phyloP scores from a whole-genome alignment of 1,284 basidiomycete species.

The Lignosus rhinocerotis region DNA sequence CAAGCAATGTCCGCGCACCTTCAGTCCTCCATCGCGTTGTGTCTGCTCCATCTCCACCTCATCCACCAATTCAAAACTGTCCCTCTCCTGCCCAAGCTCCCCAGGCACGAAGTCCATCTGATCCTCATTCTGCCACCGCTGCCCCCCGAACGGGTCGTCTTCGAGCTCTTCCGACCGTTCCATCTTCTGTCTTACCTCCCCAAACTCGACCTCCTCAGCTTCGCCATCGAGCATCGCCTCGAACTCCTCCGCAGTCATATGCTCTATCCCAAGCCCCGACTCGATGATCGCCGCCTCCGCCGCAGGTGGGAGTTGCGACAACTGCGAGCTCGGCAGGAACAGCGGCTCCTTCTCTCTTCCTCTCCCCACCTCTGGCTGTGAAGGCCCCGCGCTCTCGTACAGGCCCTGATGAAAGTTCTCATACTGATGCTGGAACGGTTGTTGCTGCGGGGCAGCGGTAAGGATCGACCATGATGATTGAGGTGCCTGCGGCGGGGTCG shows the following conservation, averaged over 20 bases:
- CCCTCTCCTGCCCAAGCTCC: slow-evolving; percentile 20
- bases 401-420: not conserved
- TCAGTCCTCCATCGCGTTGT: slow-evolving; percentile 39
- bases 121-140: slow-evolving; percentile 10
- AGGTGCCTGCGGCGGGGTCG: slow-evolving; percentile 2
- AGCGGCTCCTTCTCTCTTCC: slow-evolving; percentile 47
- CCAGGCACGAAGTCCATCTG: slow-evolving; percentile 1
- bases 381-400: slow-evolving; percentile 13
- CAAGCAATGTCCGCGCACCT: slow-evolving; percentile 31
- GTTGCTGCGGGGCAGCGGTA: slow-evolving; percentile 14
- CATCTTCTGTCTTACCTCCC: slow-evolving; percentile 22
- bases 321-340: slow-evolving; percentile 60
- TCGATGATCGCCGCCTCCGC: slow-evolving; percentile 51
- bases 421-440: not conserved
- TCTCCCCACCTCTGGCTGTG: slow-evolving; percentile 3
- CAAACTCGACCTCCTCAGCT: slow-evolving; percentile 59
- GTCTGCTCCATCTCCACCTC: slow-evolving; percentile 54
- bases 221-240: slow-evolving; percentile 65
- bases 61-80: slow-evolving; percentile 40
- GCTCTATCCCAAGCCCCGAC: slow-evolving; percentile 63
- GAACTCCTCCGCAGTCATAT: slow-evolving; percentile 64
- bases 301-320: slow-evolving; percentile 43
- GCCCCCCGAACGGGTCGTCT: slow-evolving; percentile 9
- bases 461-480: slow-evolving; percentile 22
- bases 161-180: slow-evolving; percentile 4